A percentile compares a stretch with the other conserved stretches of the same genome.
Conservation (phyloP, 352 stramenopile species). For the Pythium dissotocum region DNA sequence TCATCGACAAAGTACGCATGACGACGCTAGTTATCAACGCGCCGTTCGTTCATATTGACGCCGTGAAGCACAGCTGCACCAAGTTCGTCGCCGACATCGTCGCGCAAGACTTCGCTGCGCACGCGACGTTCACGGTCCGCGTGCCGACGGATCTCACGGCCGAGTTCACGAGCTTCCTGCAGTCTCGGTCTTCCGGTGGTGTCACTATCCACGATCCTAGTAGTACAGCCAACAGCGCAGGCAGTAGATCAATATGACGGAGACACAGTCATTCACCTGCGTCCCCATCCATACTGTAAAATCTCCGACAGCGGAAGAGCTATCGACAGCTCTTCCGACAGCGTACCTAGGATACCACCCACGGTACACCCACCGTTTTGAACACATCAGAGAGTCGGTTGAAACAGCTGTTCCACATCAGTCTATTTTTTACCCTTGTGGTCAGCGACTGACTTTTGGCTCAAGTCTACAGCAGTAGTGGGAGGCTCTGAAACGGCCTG, state of each 20-base stretch:
- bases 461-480: background rate
- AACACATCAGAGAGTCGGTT: background rate
- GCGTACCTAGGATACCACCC: background rate
- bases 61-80: conserved; percentile 50
- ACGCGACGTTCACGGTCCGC: conserved; percentile 45
- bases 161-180: conserved; percentile 41
- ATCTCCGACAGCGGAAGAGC: background rate
- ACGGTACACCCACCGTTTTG: background rate
- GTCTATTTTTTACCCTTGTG: too few relatives aligned
- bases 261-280: too few relatives aligned
- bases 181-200: conserved; percentile 48
- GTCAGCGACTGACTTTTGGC: background rate
- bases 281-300: too few relatives aligned
- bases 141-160: conserved; percentile 35
- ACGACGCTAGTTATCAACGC: conserved; percentile 33
- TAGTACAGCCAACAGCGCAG: too few relatives aligned
- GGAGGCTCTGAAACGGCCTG: background rate
- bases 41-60: conserved; percentile 39
- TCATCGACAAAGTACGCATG: conserved; percentile 56
- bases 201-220: conserved; percentile 8
- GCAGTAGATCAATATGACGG: too few relatives aligned
- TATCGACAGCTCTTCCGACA: background rate
- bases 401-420: background rate
- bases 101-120: conserved; percentile 35
- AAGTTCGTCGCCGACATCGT: conserved; percentile 48